Base-by-base conservation (phyloP, 768 basidiomycete species). In the Paxillus involutus region DNA sequence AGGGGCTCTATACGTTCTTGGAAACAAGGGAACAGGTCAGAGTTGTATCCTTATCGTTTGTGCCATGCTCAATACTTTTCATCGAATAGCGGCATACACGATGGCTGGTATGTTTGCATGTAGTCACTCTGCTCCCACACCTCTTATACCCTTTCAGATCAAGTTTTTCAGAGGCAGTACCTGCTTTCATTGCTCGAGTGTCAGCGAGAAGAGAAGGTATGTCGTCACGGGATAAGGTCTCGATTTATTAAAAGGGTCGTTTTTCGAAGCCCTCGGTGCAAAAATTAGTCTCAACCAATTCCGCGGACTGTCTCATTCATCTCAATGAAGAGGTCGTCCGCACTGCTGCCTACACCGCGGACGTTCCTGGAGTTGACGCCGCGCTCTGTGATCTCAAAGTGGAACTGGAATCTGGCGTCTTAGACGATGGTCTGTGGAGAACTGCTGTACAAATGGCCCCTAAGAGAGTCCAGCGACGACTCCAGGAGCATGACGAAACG, bases 191-290 rank as follows among this genome's bases (percentile, higher is more conserved):
- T 92, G 51, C 72, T 92, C 11, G 83, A 85, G 59, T 89, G 87
- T 57, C 90, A 92, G 63, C 86, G 88, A 52, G 89, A 94, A 63
- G 91, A 93, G 66, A 94, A 94, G 80, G 91, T 86, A 60, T 26
- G 60, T 26, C 39, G 47, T 17, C 16, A 19, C 30, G 47, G 13
- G 6, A 11, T 9, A 33, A 37, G 11, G 24, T 19, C 75, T 77
- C 6, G 77, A 91, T 80, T 80, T 19, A 84, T 88, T 59, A 84
- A 84, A 56, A 81, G 84, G 17, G 74, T 60, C 13, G 6, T 37
- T 42, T 26, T 56, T 47, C 32, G 16, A 46, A 59, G 51, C 52
- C 59, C 30, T 63, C 52, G 21, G 53, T 63, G n/a, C 61, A 59
- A 57, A 55, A 61, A 33, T 11, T 68, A 26, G 59, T 68, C 41